These are phyloP conservation scores for Populus simonii DNA, from an alignment of 345 rosid genomes.

Conservation along the genomic window DNA sequence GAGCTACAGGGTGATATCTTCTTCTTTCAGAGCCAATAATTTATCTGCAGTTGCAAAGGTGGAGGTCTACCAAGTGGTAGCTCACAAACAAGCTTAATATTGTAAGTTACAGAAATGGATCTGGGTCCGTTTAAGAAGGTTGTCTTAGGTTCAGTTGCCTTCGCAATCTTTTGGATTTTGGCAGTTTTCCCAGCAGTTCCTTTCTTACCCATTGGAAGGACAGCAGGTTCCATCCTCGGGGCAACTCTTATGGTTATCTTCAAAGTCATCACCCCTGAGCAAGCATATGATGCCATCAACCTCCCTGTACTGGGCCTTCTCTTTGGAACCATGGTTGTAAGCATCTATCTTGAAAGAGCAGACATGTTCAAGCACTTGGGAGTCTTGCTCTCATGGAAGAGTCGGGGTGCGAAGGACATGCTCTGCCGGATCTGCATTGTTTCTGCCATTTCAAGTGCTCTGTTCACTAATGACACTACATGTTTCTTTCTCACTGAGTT, in stretches of 20 bases:
- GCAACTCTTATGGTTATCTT: slow-evolving; percentile 81
- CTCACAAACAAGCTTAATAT: background rate
- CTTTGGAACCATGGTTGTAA: slow-evolving; percentile 85
- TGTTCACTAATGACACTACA: slow-evolving; percentile 81
- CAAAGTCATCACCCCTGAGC: slow-evolving; percentile 59
- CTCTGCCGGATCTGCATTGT: slow-evolving; percentile 30
- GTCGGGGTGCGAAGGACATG: slow-evolving; percentile 71
- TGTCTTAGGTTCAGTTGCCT: background rate
- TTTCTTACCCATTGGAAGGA: slow-evolving; percentile 71
- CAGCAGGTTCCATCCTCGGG: slow-evolving; percentile 88
- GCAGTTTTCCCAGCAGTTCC: slow-evolving; percentile 72
- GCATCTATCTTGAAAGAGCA: slow-evolving; percentile 75
- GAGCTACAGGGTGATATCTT: background rate
- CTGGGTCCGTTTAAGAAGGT: slow-evolving; percentile 52
- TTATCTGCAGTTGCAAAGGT: too few relatives aligned
- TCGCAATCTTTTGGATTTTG: too few relatives aligned
- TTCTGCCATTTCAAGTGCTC: slow-evolving; percentile 75
- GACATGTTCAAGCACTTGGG: slow-evolving; percentile 78
- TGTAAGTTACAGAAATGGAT: slow-evolving; percentile 34
- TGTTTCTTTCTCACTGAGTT: slow-evolving; percentile 85
- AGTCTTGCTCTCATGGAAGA: slow-evolving; percentile 61
- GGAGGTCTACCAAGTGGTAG: background rate
- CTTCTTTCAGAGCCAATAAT: too few relatives aligned
- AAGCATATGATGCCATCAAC: slow-evolving; percentile 61
- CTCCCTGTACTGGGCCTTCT: slow-evolving; percentile 83